phyloP scores from a whole-genome alignment of 257 asterid genomes.

The Marsdenia floribunda region DNA sequence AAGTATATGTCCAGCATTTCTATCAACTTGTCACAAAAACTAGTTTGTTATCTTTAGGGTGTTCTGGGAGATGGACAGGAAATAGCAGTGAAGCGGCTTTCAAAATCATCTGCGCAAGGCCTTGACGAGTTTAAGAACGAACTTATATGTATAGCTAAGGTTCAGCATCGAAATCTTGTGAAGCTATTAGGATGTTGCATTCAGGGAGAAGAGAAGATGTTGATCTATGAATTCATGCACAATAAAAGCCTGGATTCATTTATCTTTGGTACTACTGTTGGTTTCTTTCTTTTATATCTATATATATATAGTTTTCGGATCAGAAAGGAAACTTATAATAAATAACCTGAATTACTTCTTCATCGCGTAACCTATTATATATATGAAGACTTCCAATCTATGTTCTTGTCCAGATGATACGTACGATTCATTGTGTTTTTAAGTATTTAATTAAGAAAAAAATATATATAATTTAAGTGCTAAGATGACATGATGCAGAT shows the following conservation, averaged over 20 bases:
- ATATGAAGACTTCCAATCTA: too few relatives aligned
- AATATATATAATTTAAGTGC: too few relatives aligned
- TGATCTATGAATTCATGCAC: constrained; percentile 35
- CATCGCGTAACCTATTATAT: too few relatives aligned
- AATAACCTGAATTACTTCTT: too few relatives aligned
- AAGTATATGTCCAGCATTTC: too few relatives aligned
- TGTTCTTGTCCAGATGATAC: too few relatives aligned
- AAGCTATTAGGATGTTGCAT: constrained; percentile 37
- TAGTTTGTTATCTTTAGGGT: constrained; percentile 13
- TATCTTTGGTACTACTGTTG: constrained; percentile 20
- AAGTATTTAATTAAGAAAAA: too few relatives aligned
- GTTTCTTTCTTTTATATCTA: too few relatives aligned
- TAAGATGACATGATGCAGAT: neutral
- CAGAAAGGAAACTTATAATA: too few relatives aligned
- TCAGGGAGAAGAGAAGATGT: constrained; percentile 26
- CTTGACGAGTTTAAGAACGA: constrained; percentile 39
- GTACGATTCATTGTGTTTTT: too few relatives aligned
- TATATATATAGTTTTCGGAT: too few relatives aligned
- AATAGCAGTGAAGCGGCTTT: constrained; percentile 34
- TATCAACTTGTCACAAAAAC: too few relatives aligned
- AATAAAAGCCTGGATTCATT: constrained; percentile 31
- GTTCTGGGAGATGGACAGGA: constrained; percentile 28
- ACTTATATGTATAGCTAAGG: constrained; percentile 28
- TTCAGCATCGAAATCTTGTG: constrained; percentile 41
- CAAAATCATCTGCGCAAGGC: constrained; percentile 30